Conservation (phyloP, 345 rosid species). For the Viola odorata region DNA sequence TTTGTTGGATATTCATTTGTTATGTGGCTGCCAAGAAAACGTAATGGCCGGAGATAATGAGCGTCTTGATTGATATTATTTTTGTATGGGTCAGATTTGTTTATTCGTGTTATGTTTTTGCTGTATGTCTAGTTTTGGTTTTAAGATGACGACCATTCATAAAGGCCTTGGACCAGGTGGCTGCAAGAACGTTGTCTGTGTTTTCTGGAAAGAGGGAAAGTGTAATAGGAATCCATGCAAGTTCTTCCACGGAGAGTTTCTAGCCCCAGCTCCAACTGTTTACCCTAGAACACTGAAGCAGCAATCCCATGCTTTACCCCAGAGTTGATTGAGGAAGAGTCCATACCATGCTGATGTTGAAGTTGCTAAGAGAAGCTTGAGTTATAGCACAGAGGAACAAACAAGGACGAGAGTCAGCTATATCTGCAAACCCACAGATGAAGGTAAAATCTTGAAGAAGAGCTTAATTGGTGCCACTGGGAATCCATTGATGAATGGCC, state of each 20-base stretch:
- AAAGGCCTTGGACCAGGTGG: neutral
- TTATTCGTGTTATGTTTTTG: neutral
- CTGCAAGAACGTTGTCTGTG: conserved; percentile 7
- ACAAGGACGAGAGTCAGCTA: neutral
- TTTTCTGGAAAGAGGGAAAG: conserved; percentile 15
- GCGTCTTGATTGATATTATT: neutral
- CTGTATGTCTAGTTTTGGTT: neutral
- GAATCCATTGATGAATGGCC: neutral
- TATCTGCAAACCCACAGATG: neutral
- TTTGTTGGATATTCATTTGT: neutral
- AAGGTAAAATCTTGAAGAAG: neutral
- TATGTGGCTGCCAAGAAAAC: neutral
- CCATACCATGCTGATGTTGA: neutral
- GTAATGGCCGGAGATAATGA: neutral
- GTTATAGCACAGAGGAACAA: neutral
- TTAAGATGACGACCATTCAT: conserved; percentile 5
- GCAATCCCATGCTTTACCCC: neutral
- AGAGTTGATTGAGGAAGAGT: conserved; percentile 5
- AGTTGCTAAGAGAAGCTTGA: neutral
- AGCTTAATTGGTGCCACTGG: neutral
- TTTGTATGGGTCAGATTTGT: neutral
- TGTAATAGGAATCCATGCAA: conserved; percentile 36
- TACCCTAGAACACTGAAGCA: neutral
- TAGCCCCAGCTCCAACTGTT: neutral
- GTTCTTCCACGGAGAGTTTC: conserved; percentile 19